phyloP scores from a whole-genome alignment of 768 basidiomycete genomes.

The Coprinopsis sp. region DNA sequence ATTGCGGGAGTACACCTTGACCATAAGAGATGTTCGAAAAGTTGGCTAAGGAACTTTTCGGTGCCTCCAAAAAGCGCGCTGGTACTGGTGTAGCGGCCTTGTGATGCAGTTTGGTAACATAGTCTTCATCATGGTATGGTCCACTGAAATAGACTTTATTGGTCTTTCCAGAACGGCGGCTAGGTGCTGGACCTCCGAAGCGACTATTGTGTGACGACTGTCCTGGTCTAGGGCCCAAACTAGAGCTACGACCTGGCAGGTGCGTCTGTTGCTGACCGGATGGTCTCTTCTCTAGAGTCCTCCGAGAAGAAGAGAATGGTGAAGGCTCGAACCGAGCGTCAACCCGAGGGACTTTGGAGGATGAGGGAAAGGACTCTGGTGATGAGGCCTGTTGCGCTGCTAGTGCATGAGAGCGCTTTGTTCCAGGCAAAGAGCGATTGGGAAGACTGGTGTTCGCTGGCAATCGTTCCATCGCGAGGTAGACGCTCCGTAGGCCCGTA shows the following conservation, averaged over 20 bases:
- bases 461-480: constrained; percentile 60
- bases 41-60: constrained; percentile 40
- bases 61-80: constrained; percentile 27
- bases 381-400: constrained; percentile 30
- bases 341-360: constrained; percentile 27
- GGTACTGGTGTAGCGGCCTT: constrained; percentile 29
- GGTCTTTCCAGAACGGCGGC: background rate
- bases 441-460: constrained; percentile 26
- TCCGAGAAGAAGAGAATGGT: constrained; percentile 14
- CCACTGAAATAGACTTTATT: constrained; percentile 23
- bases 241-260: background rate
- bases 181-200: too few relatives aligned
- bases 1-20: constrained; percentile 25
- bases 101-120: constrained; percentile 28
- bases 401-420: constrained; percentile 37
- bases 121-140: constrained; percentile 30
- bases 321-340: constrained; percentile 16
- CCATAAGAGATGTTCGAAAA: constrained; percentile 27
- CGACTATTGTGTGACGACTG: background rate
- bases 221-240: background rate
- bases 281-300: constrained; percentile 2
- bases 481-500: constrained; percentile 38
- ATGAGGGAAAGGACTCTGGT: constrained; percentile 7
- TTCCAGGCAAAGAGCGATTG: background rate
- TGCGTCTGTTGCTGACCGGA: constrained; percentile 2